Evolutionary conservation across 148 eudicot species (phyloP).

Genomic region (Vaccinium darrowii): DNA sequence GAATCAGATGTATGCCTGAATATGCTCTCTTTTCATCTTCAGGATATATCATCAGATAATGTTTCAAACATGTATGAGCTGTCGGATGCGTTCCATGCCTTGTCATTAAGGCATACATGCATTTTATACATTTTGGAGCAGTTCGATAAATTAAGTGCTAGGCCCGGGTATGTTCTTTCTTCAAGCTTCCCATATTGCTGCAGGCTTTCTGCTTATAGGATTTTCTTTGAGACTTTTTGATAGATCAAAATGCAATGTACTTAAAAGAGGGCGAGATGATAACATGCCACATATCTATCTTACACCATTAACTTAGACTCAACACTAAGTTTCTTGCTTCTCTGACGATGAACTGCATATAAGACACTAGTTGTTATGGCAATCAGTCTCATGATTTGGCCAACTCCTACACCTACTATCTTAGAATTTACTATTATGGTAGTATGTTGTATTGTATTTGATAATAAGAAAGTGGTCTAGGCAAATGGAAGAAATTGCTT

Average conservation of each 20-base stretch:
- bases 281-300: not conserved
- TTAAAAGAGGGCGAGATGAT: not conserved
- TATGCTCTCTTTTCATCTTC: constrained; percentile 10
- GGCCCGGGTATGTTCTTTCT: constrained; percentile 59
- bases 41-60: constrained; percentile 77
- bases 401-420: not conserved
- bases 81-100: constrained; percentile 77
- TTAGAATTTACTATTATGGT: not conserved
- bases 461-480: constrained; percentile 5
- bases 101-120: constrained; percentile 72
- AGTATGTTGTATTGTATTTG: not conserved
- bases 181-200: constrained; percentile 4
- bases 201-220: not conserved
- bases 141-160: constrained; percentile 53
- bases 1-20: constrained; percentile 8
- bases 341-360: not conserved
- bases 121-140: constrained; percentile 81
- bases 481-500: not conserved
- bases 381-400: not conserved
- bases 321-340: not conserved
- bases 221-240: not conserved
- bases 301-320: not conserved
- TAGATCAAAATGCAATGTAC: not conserved
- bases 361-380: not conserved
- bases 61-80: constrained; percentile 81